Percentiles rank a stretch among this genome's conserved stretches.
These are phyloP conservation scores for Phytophthora quininea DNA, from an alignment of 352 stramenopile species.

Conservation along the genomic window DNA sequence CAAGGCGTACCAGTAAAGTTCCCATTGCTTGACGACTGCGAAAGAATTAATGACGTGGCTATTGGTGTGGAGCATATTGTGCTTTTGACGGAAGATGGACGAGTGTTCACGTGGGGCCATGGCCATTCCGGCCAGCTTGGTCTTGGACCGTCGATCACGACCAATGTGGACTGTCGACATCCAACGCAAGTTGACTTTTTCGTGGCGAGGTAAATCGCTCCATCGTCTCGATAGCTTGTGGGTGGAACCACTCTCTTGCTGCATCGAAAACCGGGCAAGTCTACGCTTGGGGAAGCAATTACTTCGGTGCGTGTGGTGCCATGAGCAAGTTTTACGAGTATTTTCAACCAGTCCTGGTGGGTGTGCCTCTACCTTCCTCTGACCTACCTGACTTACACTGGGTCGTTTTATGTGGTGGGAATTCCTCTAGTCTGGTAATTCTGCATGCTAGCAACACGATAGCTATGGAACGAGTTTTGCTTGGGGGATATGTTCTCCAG, in stretches of 20 bases:
- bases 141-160: conserved; percentile 23
- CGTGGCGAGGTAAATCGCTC: conserved; percentile 4
- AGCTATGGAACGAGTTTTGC: conserved; percentile 14
- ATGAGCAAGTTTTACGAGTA: conserved; percentile 57
- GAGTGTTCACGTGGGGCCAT: conserved; percentile 54
- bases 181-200: conserved; percentile 38
- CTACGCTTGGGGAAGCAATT: conserved; percentile 51
- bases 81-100: conserved; percentile 29
- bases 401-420: conserved; percentile 27
- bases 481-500: conserved; percentile 32
- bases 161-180: conserved; percentile 15
- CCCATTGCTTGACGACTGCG: conserved; percentile 18
- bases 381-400: conserved; percentile 49
- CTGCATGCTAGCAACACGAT: conserved; percentile 29
- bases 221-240: conserved; percentile 32
- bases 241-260: conserved; percentile 47
- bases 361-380: conserved; percentile 15
- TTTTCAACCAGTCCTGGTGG: conserved; percentile 42
- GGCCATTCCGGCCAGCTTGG: conserved; percentile 41
- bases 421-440: conserved; percentile 27
- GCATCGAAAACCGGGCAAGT: conserved; percentile 25
- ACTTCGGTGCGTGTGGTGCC: conserved; percentile 40
- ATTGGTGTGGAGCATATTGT: conserved; percentile 39
- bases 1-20: conserved; percentile 29
- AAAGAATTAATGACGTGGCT: conserved; percentile 26